These are phyloP conservation scores for Aspergillus tanneri DNA, from an alignment of 2,329 filamentous ascomycete genomes.

Conservation along the genomic window DNA sequence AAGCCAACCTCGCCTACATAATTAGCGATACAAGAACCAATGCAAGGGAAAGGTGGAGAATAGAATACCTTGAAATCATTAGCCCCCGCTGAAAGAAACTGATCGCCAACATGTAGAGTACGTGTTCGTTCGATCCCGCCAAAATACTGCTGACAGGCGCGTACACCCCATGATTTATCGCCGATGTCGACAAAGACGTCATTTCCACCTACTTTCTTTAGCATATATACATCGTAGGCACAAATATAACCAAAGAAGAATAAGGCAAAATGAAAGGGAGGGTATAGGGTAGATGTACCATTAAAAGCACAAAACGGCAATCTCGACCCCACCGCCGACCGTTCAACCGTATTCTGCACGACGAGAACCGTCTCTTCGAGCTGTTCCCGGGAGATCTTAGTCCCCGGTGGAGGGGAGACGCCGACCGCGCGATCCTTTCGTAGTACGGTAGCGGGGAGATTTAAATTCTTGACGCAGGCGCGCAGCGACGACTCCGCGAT, in stretches of 20 bases:
- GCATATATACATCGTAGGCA: no score
- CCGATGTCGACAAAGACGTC: slow-evolving; percentile 99
- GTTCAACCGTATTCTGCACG: slow-evolving; percentile 87
- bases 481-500: slow-evolving; percentile 80
- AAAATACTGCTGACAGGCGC: slow-evolving; percentile 89
- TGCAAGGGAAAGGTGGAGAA: neutral
- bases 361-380: slow-evolving; percentile 95
- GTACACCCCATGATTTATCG: slow-evolving; percentile 94
- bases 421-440: slow-evolving; percentile 87
- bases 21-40: neutral
- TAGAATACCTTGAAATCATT: slow-evolving; percentile 84
- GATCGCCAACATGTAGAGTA: slow-evolving; percentile 90
- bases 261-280: neutral
- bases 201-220: slow-evolving; percentile 65
- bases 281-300: slow-evolving; percentile 45
- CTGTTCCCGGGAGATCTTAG: slow-evolving; percentile 77
- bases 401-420: slow-evolving; percentile 64
- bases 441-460: slow-evolving; percentile 74
- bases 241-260: no score
- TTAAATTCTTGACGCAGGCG: slow-evolving; percentile 77
- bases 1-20: slow-evolving; percentile 70
- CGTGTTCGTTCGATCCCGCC: slow-evolving; percentile 70
- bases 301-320: slow-evolving; percentile 98
- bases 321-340: slow-evolving; percentile 65
- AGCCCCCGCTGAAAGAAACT: slow-evolving; percentile 90